These are phyloP conservation scores for Aspergillus aculeatinus DNA, from an alignment of 2,329 filamentous ascomycete species.

Conservation along the genomic window DNA sequence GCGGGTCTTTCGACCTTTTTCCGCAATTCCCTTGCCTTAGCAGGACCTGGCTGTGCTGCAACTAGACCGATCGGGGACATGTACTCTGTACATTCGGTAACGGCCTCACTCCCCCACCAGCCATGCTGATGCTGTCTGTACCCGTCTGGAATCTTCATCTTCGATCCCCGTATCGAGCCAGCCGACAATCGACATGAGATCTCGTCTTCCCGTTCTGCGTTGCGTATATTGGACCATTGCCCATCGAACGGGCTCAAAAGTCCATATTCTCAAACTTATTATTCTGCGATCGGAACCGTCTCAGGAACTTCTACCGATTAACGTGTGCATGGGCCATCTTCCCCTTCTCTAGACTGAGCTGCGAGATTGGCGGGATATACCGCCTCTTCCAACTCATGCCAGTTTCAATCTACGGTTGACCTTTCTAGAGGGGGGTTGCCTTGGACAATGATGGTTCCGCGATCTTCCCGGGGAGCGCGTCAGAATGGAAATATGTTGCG, in stretches of 20 bases:
- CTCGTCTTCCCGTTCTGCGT: background rate
- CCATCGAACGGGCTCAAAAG: background rate
- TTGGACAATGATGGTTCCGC: background rate
- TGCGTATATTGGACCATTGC: background rate
- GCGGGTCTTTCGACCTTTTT: slow-evolving; percentile 4
- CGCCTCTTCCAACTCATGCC: background rate
- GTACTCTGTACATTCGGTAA: background rate
- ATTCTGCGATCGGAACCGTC: background rate
- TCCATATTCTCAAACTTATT: background rate
- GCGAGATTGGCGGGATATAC: background rate
- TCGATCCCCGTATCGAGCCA: slow-evolving; percentile 3
- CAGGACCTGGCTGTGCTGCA: slow-evolving; percentile 18
- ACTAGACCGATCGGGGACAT: slow-evolving; percentile 17
- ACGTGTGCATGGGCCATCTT: background rate
- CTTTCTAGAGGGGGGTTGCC: background rate
- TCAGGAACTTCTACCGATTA: background rate
- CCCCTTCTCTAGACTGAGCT: background rate
- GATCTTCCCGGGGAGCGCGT: background rate
- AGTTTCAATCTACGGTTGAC: background rate
- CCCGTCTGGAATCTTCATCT: background rate
- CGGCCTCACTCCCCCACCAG: background rate
- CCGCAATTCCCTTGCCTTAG: slow-evolving; percentile 3
- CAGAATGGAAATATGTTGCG: no score
- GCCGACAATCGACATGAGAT: background rate
- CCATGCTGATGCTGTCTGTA: background rate